phyloP scores from a whole-genome alignment of 2,329 filamentous ascomycete species.

The Aspergillus udagawae region DNA sequence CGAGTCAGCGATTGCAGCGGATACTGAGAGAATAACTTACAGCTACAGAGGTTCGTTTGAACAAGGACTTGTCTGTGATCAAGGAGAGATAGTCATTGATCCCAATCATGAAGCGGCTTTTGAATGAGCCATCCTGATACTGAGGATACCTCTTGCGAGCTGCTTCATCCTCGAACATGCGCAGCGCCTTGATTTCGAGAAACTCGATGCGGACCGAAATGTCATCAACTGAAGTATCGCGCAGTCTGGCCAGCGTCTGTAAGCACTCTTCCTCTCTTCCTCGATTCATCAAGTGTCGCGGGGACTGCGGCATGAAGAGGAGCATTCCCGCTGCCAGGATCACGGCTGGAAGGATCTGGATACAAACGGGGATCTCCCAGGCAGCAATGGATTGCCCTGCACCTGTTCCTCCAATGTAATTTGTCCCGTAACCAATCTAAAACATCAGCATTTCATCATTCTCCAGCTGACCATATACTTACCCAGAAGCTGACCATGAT shows the following conservation, averaged over 20 bases:
- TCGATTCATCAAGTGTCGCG: constrained; percentile 68
- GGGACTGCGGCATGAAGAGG: constrained; percentile 73
- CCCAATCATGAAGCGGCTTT: constrained; percentile 64
- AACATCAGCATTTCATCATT: constrained; percentile 6
- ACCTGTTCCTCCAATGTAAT: constrained; percentile 63
- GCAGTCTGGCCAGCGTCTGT: constrained; percentile 58
- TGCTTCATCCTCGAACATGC: constrained; percentile 67
- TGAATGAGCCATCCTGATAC: constrained; percentile 56
- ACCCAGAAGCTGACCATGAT: constrained; percentile 44
- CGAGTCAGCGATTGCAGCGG: constrained; percentile 58
- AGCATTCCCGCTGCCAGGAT: constrained; percentile 64
- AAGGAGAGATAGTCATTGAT: constrained; percentile 36
- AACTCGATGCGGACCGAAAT: constrained; percentile 71
- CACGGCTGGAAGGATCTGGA: constrained; percentile 66
- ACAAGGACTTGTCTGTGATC: constrained; percentile 31
- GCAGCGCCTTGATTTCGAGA: constrained; percentile 73
- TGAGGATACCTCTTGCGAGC: constrained; percentile 64
- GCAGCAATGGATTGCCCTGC: constrained; percentile 59
- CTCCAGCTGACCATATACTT: constrained; percentile 6
- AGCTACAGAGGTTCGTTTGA: constrained; percentile 32
- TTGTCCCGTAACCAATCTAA: constrained; percentile 44
- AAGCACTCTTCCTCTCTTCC: constrained; percentile 65
- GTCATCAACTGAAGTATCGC: constrained; percentile 60
- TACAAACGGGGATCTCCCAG: constrained; percentile 69
- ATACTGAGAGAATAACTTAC: constrained; percentile 38